These are phyloP conservation scores for Malus domestica DNA, from an alignment of 306 rosid species.

Conservation along the genomic window DNA sequence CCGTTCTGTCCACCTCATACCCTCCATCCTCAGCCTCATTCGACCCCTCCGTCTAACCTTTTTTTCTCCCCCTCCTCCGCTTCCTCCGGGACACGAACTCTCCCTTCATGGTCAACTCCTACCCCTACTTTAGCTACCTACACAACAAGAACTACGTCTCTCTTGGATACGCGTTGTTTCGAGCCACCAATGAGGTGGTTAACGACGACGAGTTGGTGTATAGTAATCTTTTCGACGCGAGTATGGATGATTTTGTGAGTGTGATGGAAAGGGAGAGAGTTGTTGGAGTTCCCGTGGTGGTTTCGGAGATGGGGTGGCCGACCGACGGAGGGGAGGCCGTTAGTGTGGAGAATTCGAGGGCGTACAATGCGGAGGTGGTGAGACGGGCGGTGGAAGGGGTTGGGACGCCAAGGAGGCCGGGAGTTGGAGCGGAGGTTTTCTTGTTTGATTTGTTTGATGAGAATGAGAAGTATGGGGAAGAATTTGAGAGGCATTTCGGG, in stretches of 20 bases:
- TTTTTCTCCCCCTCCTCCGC: constrained; percentile 13
- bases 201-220: constrained; percentile 2
- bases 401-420: constrained; percentile 21
- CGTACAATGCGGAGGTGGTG: constrained; percentile 22
- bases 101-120: constrained; percentile 26
- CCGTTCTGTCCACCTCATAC: constrained; percentile 10
- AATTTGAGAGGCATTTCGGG: constrained; percentile 32
- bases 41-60: neutral
- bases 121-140: constrained; percentile 26
- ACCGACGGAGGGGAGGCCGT: constrained; percentile 14
- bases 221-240: constrained; percentile 17
- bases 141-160: constrained; percentile 2
- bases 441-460: constrained; percentile 31
- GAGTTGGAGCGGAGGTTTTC: constrained; percentile 23
- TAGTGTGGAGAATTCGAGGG: constrained; percentile 16
- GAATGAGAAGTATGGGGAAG: constrained; percentile 23
- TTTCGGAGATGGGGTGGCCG: constrained; percentile 29
- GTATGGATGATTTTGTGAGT: constrained; percentile 20
- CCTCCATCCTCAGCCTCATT: constrained; percentile 21
- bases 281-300: constrained; percentile 14
- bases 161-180: constrained; percentile 16
- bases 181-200: neutral
- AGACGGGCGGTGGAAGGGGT: constrained; percentile 2
- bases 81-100: constrained; percentile 12
- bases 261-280: constrained; percentile 29